Evolutionary conservation across 2,329 filamentous ascomycete genomes (phyloP), one percentile per base, ranked within the genome.

Genomic region (Diaporthe amygdali): DNA sequence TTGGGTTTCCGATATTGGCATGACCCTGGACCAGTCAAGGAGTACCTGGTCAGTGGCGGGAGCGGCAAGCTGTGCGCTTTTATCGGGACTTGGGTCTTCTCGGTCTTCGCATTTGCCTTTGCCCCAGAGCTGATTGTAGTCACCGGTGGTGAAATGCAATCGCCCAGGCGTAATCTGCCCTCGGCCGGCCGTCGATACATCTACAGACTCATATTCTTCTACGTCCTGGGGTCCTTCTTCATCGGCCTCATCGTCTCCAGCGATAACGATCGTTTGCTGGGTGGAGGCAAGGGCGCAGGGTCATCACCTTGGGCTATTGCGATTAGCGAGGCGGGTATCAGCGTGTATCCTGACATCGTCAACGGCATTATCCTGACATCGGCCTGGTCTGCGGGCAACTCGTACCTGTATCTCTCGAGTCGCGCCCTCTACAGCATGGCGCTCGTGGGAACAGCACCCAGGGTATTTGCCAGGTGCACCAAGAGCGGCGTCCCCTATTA

Each of bases 291-390:
- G 1, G 78, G 78, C 15, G 78, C 80, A 10, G 80, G 78, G 0
- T 76, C 80, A 2, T 67, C 54, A 2, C 70, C 71, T 22, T 72
- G 71, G 76, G 91, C 93, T 72, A 88, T 93, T 74, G 88, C 89
- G 32, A 89, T 90, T 72, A 81, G 88, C 72, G 84, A 90, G 71
- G 90, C 90, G 8, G 89, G 89, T 52, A 88, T 94, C 54, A 77
- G 79, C 1, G 87, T 87, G 3, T 85, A 93, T 17, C 89, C 90
- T 34, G 87, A 85, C 30, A 87, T 93, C 74, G 90, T 93, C 84
- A 93, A 93, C 78, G 89, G 86, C 17, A 86, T 92, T 66, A 90
- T 92, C 76, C 84, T 90, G 56, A 85, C 71, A 30, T 79, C 78
- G 1, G 79, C 79, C 20, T 81, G 79, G 79, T 81, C 79, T 1